phyloP scores from a whole-genome alignment of 306 rosid genomes.

The Quillaja saponaria region DNA sequence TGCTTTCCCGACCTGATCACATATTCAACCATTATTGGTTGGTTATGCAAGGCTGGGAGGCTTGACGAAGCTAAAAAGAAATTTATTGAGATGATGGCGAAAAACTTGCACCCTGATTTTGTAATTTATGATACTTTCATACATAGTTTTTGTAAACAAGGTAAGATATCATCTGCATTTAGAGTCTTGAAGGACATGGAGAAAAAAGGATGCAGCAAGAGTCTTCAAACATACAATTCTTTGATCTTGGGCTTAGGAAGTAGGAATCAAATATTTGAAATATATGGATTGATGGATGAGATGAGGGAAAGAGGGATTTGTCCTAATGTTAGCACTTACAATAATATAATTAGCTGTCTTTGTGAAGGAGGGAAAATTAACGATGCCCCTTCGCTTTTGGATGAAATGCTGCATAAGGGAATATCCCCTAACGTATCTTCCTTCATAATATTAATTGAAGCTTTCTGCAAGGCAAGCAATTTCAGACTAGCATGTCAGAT shows the following conservation, averaged over 20 bases:
- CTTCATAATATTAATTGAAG: slow-evolving; percentile 71
- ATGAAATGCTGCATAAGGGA: slow-evolving; percentile 85
- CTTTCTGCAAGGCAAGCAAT: slow-evolving; percentile 66
- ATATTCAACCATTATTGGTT: slow-evolving; percentile 71
- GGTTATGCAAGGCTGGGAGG: slow-evolving; percentile 79
- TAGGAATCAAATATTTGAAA: slow-evolving; percentile 79
- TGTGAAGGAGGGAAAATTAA: slow-evolving; percentile 70
- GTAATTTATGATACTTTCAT: slow-evolving; percentile 66
- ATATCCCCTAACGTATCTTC: slow-evolving; percentile 72
- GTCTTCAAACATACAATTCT: slow-evolving; percentile 85
- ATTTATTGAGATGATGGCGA: slow-evolving; percentile 79
- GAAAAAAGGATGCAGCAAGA: slow-evolving; percentile 88
- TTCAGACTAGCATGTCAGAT: slow-evolving; percentile 63
- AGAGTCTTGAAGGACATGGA: slow-evolving; percentile 94
- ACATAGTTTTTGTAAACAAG: slow-evolving; percentile 68
- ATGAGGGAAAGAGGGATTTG: slow-evolving; percentile 78
- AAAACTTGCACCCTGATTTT: slow-evolving; percentile 73
- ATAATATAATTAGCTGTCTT: slow-evolving; percentile 67
- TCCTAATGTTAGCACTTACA: slow-evolving; percentile 73
- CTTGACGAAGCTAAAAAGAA: slow-evolving; percentile 85
- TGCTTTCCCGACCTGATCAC: slow-evolving; percentile 74
- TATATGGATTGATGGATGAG: slow-evolving; percentile 89
- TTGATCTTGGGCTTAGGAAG: slow-evolving; percentile 72
- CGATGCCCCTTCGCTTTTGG: slow-evolving; percentile 81
- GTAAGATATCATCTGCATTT: slow-evolving; percentile 85